Conservation (phyloP, 148 eudicot genomes). For the Vaccinium myrtillus region DNA sequence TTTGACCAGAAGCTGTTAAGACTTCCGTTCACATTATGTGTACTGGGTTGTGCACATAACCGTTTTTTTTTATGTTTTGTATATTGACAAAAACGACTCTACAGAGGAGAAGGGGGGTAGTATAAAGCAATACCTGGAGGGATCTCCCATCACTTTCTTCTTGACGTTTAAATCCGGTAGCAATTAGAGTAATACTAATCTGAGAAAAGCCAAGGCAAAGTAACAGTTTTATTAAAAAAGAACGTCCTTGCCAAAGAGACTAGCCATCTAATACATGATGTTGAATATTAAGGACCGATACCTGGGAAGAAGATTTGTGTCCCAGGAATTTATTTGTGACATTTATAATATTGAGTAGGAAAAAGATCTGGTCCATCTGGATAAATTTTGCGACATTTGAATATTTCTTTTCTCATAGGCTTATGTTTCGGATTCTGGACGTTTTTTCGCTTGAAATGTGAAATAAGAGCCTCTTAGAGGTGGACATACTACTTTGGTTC, state of each 20-base stretch:
- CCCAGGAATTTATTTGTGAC: not conserved
- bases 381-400: not conserved
- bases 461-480: not conserved
- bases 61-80: not conserved
- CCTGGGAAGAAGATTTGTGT: not conserved
- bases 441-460: not conserved
- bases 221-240: not conserved
- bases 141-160: constrained; percentile 24
- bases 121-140: constrained; percentile 6
- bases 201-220: constrained; percentile 9
- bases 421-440: not conserved
- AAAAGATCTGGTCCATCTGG: not conserved
- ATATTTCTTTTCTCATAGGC: not conserved
- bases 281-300: not conserved
- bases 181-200: constrained; percentile 32
- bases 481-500: not conserved
- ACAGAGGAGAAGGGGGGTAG: not conserved
- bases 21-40: not conserved
- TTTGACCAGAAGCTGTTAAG: not conserved
- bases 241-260: not conserved
- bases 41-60: not conserved
- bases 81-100: not conserved
- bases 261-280: not conserved
- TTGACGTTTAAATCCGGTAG: constrained; percentile 33
- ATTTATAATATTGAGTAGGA: not conserved